A percentile compares a stretch with the other conserved stretches of the same genome.
phyloP scores from a whole-genome alignment of 2,329 filamentous ascomycete species.

The Sclerotinia subarctica region DNA sequence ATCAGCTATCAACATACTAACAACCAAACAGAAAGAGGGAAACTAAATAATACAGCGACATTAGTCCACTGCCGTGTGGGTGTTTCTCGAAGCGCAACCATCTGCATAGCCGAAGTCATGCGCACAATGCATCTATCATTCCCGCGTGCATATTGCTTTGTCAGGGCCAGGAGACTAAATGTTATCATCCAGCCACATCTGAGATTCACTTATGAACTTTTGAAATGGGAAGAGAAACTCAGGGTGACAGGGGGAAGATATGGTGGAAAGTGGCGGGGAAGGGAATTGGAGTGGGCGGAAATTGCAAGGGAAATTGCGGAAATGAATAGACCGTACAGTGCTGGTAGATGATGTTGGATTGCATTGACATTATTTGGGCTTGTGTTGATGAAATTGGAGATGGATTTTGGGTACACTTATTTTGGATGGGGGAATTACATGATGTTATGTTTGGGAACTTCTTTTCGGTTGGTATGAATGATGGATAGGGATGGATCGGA shows the following conservation, averaged over 20 bases:
- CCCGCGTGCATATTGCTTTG: slow-evolving; percentile 92
- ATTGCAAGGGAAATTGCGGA: slow-evolving; percentile 86
- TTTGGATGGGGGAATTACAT: not conserved
- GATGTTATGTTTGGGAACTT: not conserved
- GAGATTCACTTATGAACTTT: slow-evolving; percentile 87
- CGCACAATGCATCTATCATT: slow-evolving; percentile 74
- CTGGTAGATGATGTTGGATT: slow-evolving; percentile 48
- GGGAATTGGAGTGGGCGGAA: slow-evolving; percentile 88
- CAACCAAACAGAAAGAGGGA: slow-evolving; percentile 65
- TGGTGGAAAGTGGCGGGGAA: slow-evolving; percentile 47
- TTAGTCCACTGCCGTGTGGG: slow-evolving; percentile 95
- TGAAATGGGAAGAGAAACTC: slow-evolving; percentile 90
- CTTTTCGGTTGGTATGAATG: not conserved
- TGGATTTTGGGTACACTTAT: not conserved
- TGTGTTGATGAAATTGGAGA: not conserved
- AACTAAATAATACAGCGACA: slow-evolving; percentile 73
- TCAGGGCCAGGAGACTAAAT: slow-evolving; percentile 85
- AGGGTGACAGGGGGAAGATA: slow-evolving; percentile 42
- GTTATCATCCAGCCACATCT: slow-evolving; percentile 98
- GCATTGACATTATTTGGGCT: not conserved
- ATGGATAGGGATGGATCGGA: not conserved
- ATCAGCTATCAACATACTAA: slow-evolving; percentile 22
- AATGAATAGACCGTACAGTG: slow-evolving; percentile 87
- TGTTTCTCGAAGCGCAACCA: slow-evolving; percentile 91
- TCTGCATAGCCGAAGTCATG: slow-evolving; percentile 99